phyloP scores from a whole-genome alignment of 2,329 filamentous ascomycete species.

The Fusarium setosum region DNA sequence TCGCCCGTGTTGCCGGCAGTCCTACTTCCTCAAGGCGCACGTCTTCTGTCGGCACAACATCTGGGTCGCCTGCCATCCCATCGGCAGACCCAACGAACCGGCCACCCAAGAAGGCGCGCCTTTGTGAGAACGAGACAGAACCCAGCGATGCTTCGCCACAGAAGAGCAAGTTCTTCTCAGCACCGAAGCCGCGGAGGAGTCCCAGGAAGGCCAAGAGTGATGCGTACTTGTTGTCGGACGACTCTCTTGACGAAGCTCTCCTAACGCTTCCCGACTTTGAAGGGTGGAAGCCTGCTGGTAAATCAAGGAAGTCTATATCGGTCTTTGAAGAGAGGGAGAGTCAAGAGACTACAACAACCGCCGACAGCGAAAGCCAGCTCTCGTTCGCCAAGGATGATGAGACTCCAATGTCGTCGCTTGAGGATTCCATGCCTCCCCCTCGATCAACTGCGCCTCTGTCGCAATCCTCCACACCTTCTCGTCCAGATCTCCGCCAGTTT shows the following conservation, averaged over 20 bases:
- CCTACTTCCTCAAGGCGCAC: constrained; percentile 29
- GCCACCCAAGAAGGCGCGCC: constrained; percentile 67
- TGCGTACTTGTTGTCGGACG: constrained; percentile 63
- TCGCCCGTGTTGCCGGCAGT: constrained; percentile 44
- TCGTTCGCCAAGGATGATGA: constrained; percentile 33
- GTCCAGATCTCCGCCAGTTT: constrained; percentile 49
- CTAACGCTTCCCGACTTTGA: constrained; percentile 62
- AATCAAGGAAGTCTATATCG: constrained; percentile 50
- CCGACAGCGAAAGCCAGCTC: constrained; percentile 36
- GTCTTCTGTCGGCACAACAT: constrained; percentile 18
- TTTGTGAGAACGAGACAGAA: constrained; percentile 61
- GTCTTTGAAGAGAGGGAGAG: constrained; percentile 59
- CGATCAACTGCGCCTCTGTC: constrained; percentile 31
- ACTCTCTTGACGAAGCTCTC: constrained; percentile 67
- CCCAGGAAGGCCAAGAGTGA: constrained; percentile 51
- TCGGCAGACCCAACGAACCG: constrained; percentile 45
- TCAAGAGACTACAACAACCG: constrained; percentile 36
- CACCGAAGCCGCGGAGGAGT: constrained; percentile 39
- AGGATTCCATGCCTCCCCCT: constrained; percentile 45
- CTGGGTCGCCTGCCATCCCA: constrained; percentile 14
- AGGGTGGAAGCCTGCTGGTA: constrained; percentile 56
- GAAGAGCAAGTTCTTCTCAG: constrained; percentile 67
- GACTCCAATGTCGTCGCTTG: constrained; percentile 37
- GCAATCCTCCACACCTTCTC: constrained; percentile 45
- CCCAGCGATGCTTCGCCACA: constrained; percentile 49